Conservation (phyloP, 345 rosid genomes). For the Nephelium lappaceum region DNA sequence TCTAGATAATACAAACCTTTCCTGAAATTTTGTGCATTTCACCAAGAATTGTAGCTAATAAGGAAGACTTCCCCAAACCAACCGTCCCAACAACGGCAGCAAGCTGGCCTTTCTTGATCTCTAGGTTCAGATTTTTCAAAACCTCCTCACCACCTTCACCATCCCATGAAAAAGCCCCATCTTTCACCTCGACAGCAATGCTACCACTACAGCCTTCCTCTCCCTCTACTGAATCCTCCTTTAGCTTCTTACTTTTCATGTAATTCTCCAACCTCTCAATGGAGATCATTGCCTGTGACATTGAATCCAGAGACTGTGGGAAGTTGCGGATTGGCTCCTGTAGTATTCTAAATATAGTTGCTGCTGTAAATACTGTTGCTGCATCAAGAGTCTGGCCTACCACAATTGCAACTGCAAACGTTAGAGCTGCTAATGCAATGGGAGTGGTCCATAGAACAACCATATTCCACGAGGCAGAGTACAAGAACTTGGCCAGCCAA, state of each 20-base stretch:
- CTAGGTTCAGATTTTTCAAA: constrained; percentile 59
- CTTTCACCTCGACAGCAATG: constrained; percentile 61
- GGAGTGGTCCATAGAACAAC: constrained; percentile 86
- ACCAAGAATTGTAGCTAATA: constrained; percentile 79
- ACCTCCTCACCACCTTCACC: constrained; percentile 57
- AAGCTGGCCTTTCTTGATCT: constrained; percentile 71
- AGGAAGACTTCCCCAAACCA: constrained; percentile 88
- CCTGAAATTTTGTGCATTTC: constrained; percentile 90
- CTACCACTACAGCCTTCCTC: constrained; percentile 49
- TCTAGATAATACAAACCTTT: constrained; percentile 37
- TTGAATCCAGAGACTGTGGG: constrained; percentile 87
- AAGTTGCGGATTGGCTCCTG: constrained; percentile 87
- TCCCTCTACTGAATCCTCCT: constrained; percentile 60
- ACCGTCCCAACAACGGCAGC: constrained; percentile 87
- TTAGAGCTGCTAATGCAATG: constrained; percentile 59
- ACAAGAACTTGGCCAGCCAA: constrained; percentile 83
- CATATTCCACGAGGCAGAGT: constrained; percentile 64
- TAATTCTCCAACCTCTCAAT: constrained; percentile 70
- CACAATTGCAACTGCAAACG: constrained; percentile 69
- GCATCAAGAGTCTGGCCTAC: constrained; percentile 78
- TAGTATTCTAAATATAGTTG: constrained; percentile 80
- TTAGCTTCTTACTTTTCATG: constrained; percentile 78
- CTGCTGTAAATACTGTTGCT: constrained; percentile 83
- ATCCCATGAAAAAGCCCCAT: constrained; percentile 83
- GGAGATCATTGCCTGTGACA: constrained; percentile 92